Conservation (phyloP, 441 rosid species). For the Aleurites moluccanus region DNA sequence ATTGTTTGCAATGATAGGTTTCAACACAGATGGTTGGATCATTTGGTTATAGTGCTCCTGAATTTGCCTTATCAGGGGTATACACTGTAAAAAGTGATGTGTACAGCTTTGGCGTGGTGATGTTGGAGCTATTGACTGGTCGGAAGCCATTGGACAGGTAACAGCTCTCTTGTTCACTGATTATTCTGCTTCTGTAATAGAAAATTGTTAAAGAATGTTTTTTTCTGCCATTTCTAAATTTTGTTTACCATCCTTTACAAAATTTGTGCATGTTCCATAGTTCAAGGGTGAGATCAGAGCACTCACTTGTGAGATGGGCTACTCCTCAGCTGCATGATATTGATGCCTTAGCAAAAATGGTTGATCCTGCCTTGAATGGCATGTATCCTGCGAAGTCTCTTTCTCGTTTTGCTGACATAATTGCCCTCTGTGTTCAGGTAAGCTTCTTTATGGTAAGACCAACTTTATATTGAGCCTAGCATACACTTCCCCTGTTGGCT, state of each 20-base stretch:
- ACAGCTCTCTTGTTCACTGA: background rate
- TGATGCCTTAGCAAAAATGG: slow-evolving; percentile 95
- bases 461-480: background rate
- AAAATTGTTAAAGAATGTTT: background rate
- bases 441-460: slow-evolving; percentile 1
- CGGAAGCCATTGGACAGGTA: slow-evolving; percentile 98
- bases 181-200: slow-evolving; percentile 14
- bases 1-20: slow-evolving; percentile 46
- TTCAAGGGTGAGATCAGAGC: slow-evolving; percentile 84
- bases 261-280: slow-evolving; percentile 35
- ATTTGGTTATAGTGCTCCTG: slow-evolving; percentile 97
- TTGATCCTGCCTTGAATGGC: slow-evolving; percentile 86
- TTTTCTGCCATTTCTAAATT: slow-evolving; percentile 5
- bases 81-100: slow-evolving; percentile 97
- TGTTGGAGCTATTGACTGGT: slow-evolving; percentile 95
- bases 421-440: slow-evolving; percentile 97
- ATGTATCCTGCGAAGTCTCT: slow-evolving; percentile 97
- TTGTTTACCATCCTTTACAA: background rate
- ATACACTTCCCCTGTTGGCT: background rate
- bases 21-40: slow-evolving; percentile 90
- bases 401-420: slow-evolving; percentile 95
- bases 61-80: slow-evolving; percentile 87
- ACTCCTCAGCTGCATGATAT: slow-evolving; percentile 97
- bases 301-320: slow-evolving; percentile 97
- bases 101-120: slow-evolving; percentile 95